These are phyloP conservation scores for Volvox carteri DNA, from an alignment of 163 green algal genomes.

Conservation along the genomic window DNA sequence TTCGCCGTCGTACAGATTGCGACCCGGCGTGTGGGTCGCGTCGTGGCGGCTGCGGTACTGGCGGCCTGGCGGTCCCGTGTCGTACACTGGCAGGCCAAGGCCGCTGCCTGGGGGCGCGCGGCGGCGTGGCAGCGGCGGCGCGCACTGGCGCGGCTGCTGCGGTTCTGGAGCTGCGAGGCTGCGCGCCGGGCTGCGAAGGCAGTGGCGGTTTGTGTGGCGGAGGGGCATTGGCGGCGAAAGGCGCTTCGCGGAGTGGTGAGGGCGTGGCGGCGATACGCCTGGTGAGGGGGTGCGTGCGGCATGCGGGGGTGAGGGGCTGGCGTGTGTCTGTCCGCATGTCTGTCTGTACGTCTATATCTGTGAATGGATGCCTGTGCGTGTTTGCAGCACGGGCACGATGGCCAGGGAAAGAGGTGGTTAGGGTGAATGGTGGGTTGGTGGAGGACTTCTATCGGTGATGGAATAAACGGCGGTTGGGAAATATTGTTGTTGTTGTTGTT, in stretches of 20 bases:
- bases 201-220: not conserved
- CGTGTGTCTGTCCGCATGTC: too few relatives aligned
- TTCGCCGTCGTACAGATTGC: too few relatives aligned
- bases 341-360: too few relatives aligned
- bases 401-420: too few relatives aligned
- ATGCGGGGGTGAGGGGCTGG: too few relatives aligned
- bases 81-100: constrained; percentile 17
- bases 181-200: constrained; percentile 24
- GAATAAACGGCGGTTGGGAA: too few relatives aligned
- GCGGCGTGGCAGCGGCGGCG: constrained; percentile 1
- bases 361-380: too few relatives aligned
- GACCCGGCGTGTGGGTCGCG: not conserved
- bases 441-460: too few relatives aligned
- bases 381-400: too few relatives aligned
- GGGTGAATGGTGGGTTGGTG: too few relatives aligned
- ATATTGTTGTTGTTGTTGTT: too few relatives aligned
- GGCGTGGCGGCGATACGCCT: constrained; percentile 10
- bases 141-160: constrained; percentile 26
- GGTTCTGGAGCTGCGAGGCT: constrained; percentile 42
- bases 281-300: too few relatives aligned
- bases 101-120: not conserved
- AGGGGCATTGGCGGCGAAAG: not conserved
- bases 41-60: not conserved
- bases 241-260: not conserved
- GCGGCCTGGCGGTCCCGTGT: constrained; percentile 3